A percentile compares a stretch with the other conserved stretches of the same genome.
Evolutionary conservation across 805 yeast genomes (phyloP).

Genomic region (Phaffomyces thermotolerans): DNA sequence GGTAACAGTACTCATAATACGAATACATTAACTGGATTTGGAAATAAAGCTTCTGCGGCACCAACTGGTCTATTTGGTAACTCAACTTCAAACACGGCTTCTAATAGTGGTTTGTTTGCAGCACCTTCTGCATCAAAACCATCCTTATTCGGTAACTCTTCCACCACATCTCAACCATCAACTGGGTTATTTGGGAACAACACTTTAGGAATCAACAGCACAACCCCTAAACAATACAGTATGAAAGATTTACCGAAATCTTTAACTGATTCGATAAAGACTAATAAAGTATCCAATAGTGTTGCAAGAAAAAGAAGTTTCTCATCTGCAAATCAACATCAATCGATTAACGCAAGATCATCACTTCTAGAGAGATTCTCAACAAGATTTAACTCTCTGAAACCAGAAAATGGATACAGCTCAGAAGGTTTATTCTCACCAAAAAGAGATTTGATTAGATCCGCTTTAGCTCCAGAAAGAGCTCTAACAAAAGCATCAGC

Average conservation of each 20-base stretch:
- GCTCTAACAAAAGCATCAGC: neutral
- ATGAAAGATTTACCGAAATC: slow-evolving; percentile 32
- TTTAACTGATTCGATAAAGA: slow-evolving; percentile 26
- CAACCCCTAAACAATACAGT: slow-evolving; percentile 18
- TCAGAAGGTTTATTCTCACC: slow-evolving; percentile 33
- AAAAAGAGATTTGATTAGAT: slow-evolving; percentile 18
- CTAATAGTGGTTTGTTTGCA: neutral
- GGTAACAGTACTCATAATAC: slow-evolving; percentile 1
- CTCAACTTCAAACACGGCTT: slow-evolving; percentile 4
- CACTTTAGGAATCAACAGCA: slow-evolving; percentile 19
- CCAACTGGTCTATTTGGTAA: slow-evolving; percentile 24
- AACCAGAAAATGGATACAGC: slow-evolving; percentile 20
- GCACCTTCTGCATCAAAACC: too few species aligned
- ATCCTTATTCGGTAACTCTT: slow-evolving; percentile 5
- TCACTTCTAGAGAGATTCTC: slow-evolving; percentile 30
- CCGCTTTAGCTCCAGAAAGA: slow-evolving; percentile 13
- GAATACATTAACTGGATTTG: slow-evolving; percentile 13
- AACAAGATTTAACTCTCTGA: slow-evolving; percentile 25
- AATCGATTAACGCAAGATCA: slow-evolving; percentile 12
- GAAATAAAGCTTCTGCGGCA: slow-evolving; percentile 9
- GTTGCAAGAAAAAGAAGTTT: slow-evolving; percentile 20
- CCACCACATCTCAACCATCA: neutral
- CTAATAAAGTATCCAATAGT: slow-evolving; percentile 10
- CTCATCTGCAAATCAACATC: slow-evolving; percentile 20
- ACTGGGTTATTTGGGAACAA: slow-evolving; percentile 9